phyloP scores from a whole-genome alignment of 805 yeast genomes.

The Candida maris region DNA sequence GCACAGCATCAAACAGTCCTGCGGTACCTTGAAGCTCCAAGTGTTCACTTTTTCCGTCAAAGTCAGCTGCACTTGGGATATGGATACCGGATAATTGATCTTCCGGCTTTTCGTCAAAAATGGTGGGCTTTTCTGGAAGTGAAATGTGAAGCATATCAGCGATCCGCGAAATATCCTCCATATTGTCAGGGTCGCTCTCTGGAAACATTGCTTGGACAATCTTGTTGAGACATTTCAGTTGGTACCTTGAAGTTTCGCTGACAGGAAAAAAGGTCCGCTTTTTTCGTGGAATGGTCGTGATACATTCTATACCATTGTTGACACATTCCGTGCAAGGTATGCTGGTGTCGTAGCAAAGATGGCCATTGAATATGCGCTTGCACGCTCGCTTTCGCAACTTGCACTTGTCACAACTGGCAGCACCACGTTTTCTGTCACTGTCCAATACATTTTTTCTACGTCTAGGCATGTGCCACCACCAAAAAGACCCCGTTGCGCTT shows the following conservation, averaged over 20 bases:
- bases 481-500: too few relatives aligned
- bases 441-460: not conserved
- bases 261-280: slow-evolving; percentile 30
- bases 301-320: slow-evolving; percentile 24
- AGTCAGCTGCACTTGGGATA: slow-evolving; percentile 10
- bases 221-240: slow-evolving; percentile 31
- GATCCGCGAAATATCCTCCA: slow-evolving; percentile 31
- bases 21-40: slow-evolving; percentile 13
- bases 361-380: slow-evolving; percentile 22
- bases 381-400: slow-evolving; percentile 35
- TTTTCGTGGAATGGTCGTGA: slow-evolving; percentile 32
- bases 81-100: not conserved
- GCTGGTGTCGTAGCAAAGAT: slow-evolving; percentile 20
- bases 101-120: not conserved
- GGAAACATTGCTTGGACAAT: slow-evolving; percentile 35
- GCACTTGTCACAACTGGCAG: slow-evolving; percentile 36
- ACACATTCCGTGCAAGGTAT: slow-evolving; percentile 30
- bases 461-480: slow-evolving; percentile 2
- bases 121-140: slow-evolving; percentile 18
- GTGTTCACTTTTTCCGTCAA: slow-evolving; percentile 17
- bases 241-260: slow-evolving; percentile 32
- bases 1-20: slow-evolving; percentile 12
- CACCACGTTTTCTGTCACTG: slow-evolving; percentile 25
- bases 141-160: slow-evolving; percentile 19
- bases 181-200: slow-evolving; percentile 33